These are phyloP conservation scores for Entomortierella beljakovae DNA, from an alignment of 192 early-diverging fungal genomes.

Conservation along the genomic window DNA sequence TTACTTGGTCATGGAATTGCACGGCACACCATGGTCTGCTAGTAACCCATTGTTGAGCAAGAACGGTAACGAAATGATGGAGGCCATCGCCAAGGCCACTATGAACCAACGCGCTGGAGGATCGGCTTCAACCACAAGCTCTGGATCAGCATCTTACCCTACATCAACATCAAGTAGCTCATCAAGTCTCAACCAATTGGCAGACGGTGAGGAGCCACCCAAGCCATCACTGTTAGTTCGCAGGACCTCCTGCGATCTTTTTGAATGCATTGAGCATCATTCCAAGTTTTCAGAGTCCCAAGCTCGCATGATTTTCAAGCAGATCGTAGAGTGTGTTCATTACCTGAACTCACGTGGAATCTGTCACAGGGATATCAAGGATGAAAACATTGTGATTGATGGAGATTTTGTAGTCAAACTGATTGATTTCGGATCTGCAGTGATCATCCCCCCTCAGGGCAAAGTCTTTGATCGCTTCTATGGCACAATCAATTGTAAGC, in stretches of 20 bases:
- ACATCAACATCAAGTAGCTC: conserved; percentile 28
- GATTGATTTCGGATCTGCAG: conserved; percentile 77
- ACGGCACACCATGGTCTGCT: conserved; percentile 64
- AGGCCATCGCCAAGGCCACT: conserved; percentile 45
- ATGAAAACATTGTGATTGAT: conserved; percentile 79
- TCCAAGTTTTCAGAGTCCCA: conserved; percentile 70
- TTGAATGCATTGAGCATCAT: conserved; percentile 82
- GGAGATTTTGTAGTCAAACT: conserved; percentile 68
- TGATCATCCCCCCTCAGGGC: conserved; percentile 56
- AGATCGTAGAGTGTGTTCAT: conserved; percentile 73
- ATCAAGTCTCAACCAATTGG: conserved; percentile 37
- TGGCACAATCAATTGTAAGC: conserved; percentile 70
- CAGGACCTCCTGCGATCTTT: conserved; percentile 73
- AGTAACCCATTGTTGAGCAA: conserved; percentile 43
- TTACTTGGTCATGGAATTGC: conserved; percentile 70
- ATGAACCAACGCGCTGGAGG: conserved; percentile 15
- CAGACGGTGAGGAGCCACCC: conserved; percentile 23
- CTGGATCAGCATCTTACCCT: conserved; percentile 33
- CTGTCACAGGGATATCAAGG: conserved; percentile 87
- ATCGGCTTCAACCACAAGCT: conserved; percentile 38
- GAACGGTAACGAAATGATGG: conserved; percentile 12
- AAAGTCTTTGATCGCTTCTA: conserved; percentile 67
- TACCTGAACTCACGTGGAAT: conserved; percentile 72
- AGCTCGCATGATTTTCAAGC: conserved; percentile 74
- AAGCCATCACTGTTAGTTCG: conserved; percentile 57